phyloP scores from a whole-genome alignment of 2,329 filamentous ascomycete species.

The Fusarium buharicum region DNA sequence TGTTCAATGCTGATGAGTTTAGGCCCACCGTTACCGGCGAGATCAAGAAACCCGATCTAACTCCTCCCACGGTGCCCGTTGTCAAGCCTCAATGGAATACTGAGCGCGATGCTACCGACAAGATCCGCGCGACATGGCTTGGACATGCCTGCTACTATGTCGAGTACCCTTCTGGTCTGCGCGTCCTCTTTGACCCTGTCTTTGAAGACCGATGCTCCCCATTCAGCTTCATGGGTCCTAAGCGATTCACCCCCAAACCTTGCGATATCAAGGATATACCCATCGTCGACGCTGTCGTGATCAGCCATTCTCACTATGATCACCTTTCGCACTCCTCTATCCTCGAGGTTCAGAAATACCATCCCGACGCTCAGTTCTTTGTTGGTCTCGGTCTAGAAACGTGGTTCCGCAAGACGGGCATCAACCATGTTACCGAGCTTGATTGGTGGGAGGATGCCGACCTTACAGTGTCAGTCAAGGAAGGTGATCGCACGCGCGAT shows the following conservation, averaged over 20 bases:
- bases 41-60: constrained; percentile 66
- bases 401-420: constrained; percentile 80
- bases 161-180: constrained; percentile 86
- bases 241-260: constrained; percentile 80
- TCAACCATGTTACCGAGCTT: constrained; percentile 83
- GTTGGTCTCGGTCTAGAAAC: constrained; percentile 83
- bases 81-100: constrained; percentile 74
- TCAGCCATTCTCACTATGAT: constrained; percentile 93
- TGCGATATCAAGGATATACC: constrained; percentile 84
- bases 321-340: constrained; percentile 84
- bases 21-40: constrained; percentile 56
- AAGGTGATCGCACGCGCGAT: constrained; percentile 46
- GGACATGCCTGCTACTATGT: constrained; percentile 95
- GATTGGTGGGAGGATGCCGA: constrained; percentile 95
- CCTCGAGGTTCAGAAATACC: constrained; percentile 72
- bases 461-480: constrained; percentile 64
- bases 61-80: constrained; percentile 73
- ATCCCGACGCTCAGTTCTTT: constrained; percentile 87
- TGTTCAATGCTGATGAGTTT: constrained; percentile 21
- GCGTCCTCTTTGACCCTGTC: constrained; percentile 93
- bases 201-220: constrained; percentile 90
- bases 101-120: constrained; percentile 62
- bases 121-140: constrained; percentile 89
- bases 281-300: constrained; percentile 78
- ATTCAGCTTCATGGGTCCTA: constrained; percentile 74